Percentiles rank a stretch among this genome's conserved stretches.
Evolutionary conservation across 331 rosid genomes (phyloP).

Genomic region (Dryas integrifolia): DNA sequence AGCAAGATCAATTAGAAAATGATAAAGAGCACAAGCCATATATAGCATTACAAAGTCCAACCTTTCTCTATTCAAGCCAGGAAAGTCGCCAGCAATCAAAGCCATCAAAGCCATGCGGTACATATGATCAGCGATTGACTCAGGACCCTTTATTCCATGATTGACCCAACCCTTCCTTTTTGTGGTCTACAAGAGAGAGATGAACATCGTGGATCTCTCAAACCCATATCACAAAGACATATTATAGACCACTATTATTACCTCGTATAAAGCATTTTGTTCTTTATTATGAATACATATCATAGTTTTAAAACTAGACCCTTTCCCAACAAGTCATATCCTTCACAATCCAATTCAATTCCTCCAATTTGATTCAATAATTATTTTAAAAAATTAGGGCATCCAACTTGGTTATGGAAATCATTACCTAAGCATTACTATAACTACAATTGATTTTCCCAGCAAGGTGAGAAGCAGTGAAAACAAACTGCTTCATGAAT

Average conservation of each 20-base stretch:
- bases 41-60: conserved; percentile 24
- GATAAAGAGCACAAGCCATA: conserved; percentile 1
- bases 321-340: background rate
- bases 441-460: background rate
- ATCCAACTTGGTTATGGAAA: too few relatives aligned
- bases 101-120: conserved; percentile 92
- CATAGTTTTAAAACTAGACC: background rate
- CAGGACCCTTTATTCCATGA: conserved; percentile 82
- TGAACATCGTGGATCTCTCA: background rate
- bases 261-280: background rate
- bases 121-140: conserved; percentile 93
- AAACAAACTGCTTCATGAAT: background rate
- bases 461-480: background rate
- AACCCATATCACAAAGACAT: background rate
- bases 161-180: conserved; percentile 93
- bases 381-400: too few relatives aligned
- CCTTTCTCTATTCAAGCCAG: conserved; percentile 84
- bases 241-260: background rate
- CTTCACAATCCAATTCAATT: conserved; percentile 5
- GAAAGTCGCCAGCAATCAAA: conserved; percentile 62
- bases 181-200: conserved; percentile 60
- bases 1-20: background rate
- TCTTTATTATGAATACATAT: background rate
- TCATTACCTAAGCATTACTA: background rate
- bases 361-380: background rate